phyloP scores from a whole-genome alignment of 2,329 filamentous ascomycete species.

The Pseudogymnoascus destructans region DNA sequence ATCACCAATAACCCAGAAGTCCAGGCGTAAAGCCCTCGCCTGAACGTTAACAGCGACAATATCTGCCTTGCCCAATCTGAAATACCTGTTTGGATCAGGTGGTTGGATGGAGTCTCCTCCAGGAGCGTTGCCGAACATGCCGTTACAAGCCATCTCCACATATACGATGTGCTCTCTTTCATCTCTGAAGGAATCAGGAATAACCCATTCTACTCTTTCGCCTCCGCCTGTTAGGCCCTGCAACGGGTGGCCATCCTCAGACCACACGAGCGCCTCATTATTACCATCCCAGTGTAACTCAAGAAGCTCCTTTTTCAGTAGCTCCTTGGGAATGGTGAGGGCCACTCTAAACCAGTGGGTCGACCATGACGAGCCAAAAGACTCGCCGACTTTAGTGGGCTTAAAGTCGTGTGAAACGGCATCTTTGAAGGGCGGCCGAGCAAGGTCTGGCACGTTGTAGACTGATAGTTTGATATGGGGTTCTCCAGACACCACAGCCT shows the following conservation, averaged over 20 bases:
- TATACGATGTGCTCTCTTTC: slow-evolving; percentile 83
- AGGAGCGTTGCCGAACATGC: slow-evolving; percentile 90
- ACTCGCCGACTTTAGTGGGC: slow-evolving; percentile 59
- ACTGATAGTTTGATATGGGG: slow-evolving; percentile 74
- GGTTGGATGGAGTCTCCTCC: slow-evolving; percentile 80
- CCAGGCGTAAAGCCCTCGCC: slow-evolving; percentile 70
- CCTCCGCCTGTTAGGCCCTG: slow-evolving; percentile 86
- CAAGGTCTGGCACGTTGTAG: slow-evolving; percentile 68
- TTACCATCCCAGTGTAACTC: slow-evolving; percentile 94
- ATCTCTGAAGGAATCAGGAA: slow-evolving; percentile 70
- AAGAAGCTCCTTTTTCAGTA: slow-evolving; percentile 66
- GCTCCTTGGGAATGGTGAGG: slow-evolving; percentile 60
- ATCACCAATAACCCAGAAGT: slow-evolving; percentile 93
- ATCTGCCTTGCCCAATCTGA: slow-evolving; percentile 60
- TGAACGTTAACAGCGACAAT: slow-evolving; percentile 83
- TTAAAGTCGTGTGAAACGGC: slow-evolving; percentile 64
- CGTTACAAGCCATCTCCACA: slow-evolving; percentile 97
- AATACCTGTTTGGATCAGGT: slow-evolving; percentile 73
- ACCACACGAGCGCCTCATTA: slow-evolving; percentile 93
- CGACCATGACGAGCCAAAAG: slow-evolving; percentile 89
- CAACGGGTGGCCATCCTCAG: slow-evolving; percentile 72
- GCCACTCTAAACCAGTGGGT: slow-evolving; percentile 94
- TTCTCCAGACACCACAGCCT: slow-evolving; percentile 51
- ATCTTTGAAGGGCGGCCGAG: slow-evolving; percentile 75
- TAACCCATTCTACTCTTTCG: slow-evolving; percentile 81